A percentile compares a stretch with the other conserved stretches of the same genome.
These are phyloP conservation scores for Hyaloscypha variabilis DNA, from an alignment of 495 filamentous ascomycete species.

Conservation along the genomic window DNA sequence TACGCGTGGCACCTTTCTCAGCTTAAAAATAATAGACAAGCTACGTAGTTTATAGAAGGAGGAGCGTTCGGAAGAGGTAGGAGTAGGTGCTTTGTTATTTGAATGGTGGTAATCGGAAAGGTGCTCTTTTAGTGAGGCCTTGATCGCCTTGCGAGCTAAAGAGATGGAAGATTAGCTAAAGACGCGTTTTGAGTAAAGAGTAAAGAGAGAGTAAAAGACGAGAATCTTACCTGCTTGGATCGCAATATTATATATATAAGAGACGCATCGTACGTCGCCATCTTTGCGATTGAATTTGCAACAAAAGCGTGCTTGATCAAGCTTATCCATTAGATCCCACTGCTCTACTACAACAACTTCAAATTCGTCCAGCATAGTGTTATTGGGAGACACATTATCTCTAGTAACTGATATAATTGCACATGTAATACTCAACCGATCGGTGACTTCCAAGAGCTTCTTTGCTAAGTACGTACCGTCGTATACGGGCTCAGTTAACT, in stretches of 20 bases:
- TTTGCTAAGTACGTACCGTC: neutral
- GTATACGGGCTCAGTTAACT: neutral
- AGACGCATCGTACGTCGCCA: neutral
- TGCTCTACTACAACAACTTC: neutral
- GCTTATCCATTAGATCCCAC: neutral
- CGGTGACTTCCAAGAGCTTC: neutral
- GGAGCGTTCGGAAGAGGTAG: no score
- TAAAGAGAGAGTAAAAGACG: no score
- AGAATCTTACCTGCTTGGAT: neutral
- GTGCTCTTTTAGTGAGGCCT: no score
- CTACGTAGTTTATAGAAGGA: no score
- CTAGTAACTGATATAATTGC: neutral
- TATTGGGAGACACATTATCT: neutral
- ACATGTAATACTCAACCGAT: neutral
- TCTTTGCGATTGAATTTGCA: neutral
- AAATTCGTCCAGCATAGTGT: neutral
- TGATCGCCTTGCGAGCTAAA: no score
- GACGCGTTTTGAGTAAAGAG: no score
- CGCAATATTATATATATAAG: neutral
- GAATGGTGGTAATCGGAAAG: no score
- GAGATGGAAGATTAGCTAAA: no score
- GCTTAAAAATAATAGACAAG: no score
- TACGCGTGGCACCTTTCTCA: no score
- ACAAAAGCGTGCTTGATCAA: neutral
- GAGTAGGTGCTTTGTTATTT: no score